A percentile compares a stretch with the other conserved stretches of the same genome.
Evolutionary conservation across 768 basidiomycete genomes (phyloP).

Genomic region (Mycena latifolia): DNA sequence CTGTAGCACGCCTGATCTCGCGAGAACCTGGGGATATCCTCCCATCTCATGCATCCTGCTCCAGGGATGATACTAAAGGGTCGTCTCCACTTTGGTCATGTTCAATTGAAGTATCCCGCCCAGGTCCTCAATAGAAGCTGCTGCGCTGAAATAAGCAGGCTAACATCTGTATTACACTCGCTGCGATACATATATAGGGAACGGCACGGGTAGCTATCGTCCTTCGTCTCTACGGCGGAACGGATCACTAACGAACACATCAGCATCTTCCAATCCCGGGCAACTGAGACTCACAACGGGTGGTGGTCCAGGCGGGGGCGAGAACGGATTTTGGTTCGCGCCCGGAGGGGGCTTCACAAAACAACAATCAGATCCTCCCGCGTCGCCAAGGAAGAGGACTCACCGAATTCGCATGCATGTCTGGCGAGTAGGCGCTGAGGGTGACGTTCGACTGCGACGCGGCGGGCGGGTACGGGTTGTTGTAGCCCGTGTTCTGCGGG

Average conservation of each 20-base stretch:
- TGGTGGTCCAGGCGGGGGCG: conserved; percentile 9
- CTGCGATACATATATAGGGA: too few species aligned
- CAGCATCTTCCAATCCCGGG: neutral
- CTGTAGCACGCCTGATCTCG: too few species aligned
- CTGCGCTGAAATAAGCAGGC: too few species aligned
- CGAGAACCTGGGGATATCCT: too few species aligned
- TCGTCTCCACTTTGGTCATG: too few species aligned
- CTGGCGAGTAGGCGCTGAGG: conserved; percentile 5
- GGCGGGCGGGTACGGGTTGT: neutral
- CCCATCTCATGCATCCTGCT: too few species aligned
- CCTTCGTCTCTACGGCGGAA: too few species aligned
- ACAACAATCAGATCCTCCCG: neutral
- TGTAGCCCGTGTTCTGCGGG: neutral
- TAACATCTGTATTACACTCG: too few species aligned
- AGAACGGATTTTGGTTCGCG: neutral
- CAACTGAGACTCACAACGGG: neutral
- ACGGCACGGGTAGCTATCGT: too few species aligned
- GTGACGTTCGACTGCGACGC: neutral
- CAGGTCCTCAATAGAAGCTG: too few species aligned
- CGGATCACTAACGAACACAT: neutral
- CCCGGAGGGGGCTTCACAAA: neutral
- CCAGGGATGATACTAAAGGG: too few species aligned
- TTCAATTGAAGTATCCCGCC: too few species aligned
- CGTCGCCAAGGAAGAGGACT: neutral
- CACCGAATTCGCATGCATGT: conserved; percentile 1